A percentile compares a stretch with the other conserved stretches of the same genome.
Evolutionary conservation across 129 eudicot genomes (phyloP).

Genomic region (Flaveria brownii): DNA sequence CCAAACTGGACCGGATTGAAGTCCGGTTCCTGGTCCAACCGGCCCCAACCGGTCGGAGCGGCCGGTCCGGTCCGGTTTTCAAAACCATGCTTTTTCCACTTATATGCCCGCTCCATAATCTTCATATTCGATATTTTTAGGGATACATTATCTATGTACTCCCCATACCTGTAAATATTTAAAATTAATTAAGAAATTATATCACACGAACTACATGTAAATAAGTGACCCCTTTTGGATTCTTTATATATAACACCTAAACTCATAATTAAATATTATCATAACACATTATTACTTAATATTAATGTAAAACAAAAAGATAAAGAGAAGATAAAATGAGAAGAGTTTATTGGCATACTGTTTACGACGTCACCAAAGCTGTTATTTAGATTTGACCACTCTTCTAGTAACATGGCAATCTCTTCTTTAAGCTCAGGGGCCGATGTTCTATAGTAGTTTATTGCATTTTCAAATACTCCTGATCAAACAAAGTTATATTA

Average conservation of each 20-base stretch:
- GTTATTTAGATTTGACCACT: slow-evolving; percentile 70
- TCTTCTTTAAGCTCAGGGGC: slow-evolving; percentile 84
- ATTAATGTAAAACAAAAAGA: not conserved
- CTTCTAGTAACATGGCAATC: slow-evolving; percentile 87
- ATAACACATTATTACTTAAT: slow-evolving; percentile 32
- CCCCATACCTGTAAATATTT: no score
- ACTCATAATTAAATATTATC: no score
- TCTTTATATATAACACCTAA: no score
- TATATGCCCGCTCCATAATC: slow-evolving; percentile 72
- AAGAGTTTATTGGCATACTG: slow-evolving; percentile 46
- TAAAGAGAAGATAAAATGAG: not conserved
- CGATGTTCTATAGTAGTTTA: slow-evolving; percentile 62
- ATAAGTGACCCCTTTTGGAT: no score
- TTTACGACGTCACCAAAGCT: slow-evolving; percentile 77
- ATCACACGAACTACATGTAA: no score
- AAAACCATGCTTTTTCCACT: slow-evolving; percentile 9
- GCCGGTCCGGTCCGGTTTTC: no score
- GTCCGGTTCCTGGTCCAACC: no score
- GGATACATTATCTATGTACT: slow-evolving; percentile 63
- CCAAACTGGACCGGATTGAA: no score
- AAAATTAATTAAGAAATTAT: no score
- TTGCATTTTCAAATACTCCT: slow-evolving; percentile 86
- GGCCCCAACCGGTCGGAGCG: no score
- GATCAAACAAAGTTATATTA: slow-evolving; percentile 13
- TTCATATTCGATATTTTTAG: slow-evolving; percentile 73